Base-by-base conservation (phyloP, 345 rosid species). In the Raphanus raphanistrum region DNA sequence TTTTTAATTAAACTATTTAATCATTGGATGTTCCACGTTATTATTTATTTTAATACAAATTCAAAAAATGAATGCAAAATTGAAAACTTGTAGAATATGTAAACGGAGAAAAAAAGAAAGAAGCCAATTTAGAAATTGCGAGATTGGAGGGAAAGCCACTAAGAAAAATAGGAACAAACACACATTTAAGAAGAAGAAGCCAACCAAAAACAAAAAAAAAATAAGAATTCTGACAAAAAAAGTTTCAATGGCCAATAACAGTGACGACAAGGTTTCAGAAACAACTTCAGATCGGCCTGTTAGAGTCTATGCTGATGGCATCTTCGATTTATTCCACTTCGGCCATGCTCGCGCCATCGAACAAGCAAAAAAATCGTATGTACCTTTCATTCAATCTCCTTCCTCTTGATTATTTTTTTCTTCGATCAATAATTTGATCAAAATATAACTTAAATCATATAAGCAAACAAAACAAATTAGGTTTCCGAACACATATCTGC, bases 311-410 rank as follows among this genome's bases (percentile, higher is more conserved):
- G 90, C 92, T 32, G 90, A 89, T 43, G 92, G 90, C 9, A 87
- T 89, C 68, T 89, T 79, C 84, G 92, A 89, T 82, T 85, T 87
- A 64, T 86, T 89, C 48, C 90, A 89, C 79, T 89, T 89, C 67
- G 90, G 90, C 52, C 93, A 87, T 62, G 93, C 93, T 77, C 84
- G 90, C 10, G 83, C 92, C 64, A 89, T 89, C 61, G 90, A 89
- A 21, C 93, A 89, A 81, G 93, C 90, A 77, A 87, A 89, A 63
- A 87, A 84, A 82, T 73, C 82, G 93, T 89, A 50, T 28, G 77
- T 78, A 8, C 5, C 50, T 8, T 66, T 62, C 36, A n/a, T 67
- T 62, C 61, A 9, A 60, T 50, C 33, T 1, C 38, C 21, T 21
- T 48, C 2, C 55, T 7, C 4, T 48, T 1, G 7, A 1, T 33